Conservation (phyloP, 2,329 filamentous ascomycete genomes). For the Pseudogymnoascus sp. region DNA sequence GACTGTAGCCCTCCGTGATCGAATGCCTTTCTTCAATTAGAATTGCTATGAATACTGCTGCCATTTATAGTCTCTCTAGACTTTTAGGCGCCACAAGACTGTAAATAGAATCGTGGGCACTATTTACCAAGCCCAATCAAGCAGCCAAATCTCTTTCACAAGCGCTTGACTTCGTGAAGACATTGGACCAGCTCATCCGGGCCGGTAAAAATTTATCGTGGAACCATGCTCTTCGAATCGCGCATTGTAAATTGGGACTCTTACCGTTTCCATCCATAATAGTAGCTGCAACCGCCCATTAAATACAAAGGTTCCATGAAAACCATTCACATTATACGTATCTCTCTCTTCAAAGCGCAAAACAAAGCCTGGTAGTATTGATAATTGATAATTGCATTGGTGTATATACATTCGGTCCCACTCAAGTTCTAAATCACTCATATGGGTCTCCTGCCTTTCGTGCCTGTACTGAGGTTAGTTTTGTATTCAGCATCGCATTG, state of each 20-base stretch:
- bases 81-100: neutral
- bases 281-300: neutral
- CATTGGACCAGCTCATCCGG: neutral
- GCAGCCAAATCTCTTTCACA: neutral
- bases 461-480: conserved; percentile 33
- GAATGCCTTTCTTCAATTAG: neutral
- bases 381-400: conserved; percentile 8
- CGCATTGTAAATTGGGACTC: neutral
- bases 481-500: conserved; percentile 14
- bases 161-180: neutral
- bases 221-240: neutral
- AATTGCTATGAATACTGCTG: neutral
- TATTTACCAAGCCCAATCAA: neutral
- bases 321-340: neutral
- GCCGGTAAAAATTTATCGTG: neutral
- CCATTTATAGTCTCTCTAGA: neutral
- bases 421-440: conserved; percentile 6
- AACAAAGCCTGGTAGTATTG: neutral
- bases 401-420: conserved; percentile 12
- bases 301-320: neutral
- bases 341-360: neutral
- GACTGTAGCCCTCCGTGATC: neutral
- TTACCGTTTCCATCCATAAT: neutral
- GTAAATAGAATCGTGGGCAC: neutral
- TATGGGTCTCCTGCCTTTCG: conserved; percentile 30